These are phyloP conservation scores for Colletotrichum kahawae DNA, from an alignment of 2,329 filamentous ascomycete species.

Conservation along the genomic window DNA sequence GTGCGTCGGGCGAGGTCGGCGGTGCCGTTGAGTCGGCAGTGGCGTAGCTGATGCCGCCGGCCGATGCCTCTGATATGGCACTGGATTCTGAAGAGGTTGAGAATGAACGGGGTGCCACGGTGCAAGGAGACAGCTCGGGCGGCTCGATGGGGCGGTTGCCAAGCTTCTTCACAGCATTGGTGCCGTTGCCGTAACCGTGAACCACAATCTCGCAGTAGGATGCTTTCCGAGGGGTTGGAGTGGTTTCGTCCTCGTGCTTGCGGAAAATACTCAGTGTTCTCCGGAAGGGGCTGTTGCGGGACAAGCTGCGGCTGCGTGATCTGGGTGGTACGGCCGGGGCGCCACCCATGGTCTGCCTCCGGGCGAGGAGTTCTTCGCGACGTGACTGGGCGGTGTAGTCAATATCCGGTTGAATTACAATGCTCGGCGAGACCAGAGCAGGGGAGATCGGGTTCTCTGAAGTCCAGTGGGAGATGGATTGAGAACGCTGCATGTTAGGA, in stretches of 20 bases:
- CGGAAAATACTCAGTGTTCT: conserved; percentile 38
- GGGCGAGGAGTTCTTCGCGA: conserved; percentile 24
- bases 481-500: conserved; percentile 12
- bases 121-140: neutral
- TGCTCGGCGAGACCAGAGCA: neutral
- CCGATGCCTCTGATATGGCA: conserved; percentile 25
- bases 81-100: conserved; percentile 26
- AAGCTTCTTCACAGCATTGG: conserved; percentile 39
- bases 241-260: conserved; percentile 2
- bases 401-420: conserved; percentile 60
- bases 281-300: conserved; percentile 31
- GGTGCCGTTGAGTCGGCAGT: conserved; percentile 30
- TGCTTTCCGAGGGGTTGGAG: neutral
- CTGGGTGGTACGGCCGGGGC: conserved; percentile 23
- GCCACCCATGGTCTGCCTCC: neutral
- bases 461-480: conserved; percentile 18
- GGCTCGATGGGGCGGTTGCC: neutral
- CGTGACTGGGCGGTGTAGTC: conserved; percentile 57
- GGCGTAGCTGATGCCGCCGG: conserved; percentile 30
- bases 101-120: neutral
- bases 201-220: conserved; percentile 58
- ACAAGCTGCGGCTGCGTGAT: conserved; percentile 28
- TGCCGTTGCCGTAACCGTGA: conserved; percentile 60
- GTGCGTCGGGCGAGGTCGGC: conserved; percentile 26
- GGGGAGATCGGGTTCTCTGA: neutral